These are phyloP conservation scores for Xylaria sp. DNA, from an alignment of 2,329 filamentous ascomycete genomes.

Conservation along the genomic window DNA sequence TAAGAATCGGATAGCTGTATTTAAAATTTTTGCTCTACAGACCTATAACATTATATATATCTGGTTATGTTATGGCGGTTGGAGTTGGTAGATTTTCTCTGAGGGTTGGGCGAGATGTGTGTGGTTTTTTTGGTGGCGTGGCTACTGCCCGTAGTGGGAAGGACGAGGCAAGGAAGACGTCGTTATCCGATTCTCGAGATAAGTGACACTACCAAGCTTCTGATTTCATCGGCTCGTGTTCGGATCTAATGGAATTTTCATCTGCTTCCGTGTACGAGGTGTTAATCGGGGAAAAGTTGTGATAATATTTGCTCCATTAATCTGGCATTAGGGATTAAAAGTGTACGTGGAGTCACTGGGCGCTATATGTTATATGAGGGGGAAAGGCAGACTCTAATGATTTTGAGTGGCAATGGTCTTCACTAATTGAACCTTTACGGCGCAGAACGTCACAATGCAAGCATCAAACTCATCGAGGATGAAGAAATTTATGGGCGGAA, in stretches of 20 bases:
- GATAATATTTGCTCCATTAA: too few relatives aligned
- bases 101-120: too few relatives aligned
- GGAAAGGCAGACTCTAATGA: not conserved
- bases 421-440: not conserved
- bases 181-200: not conserved
- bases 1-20: too few relatives aligned
- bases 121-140: too few relatives aligned
- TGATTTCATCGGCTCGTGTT: not conserved
- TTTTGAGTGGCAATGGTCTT: not conserved
- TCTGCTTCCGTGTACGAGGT: not conserved
- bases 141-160: not conserved
- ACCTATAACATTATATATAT: too few relatives aligned
- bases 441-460: not conserved
- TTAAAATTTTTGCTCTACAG: too few relatives aligned
- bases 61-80: too few relatives aligned
- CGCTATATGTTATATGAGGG: not conserved
- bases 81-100: too few relatives aligned
- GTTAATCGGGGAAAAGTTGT: too few relatives aligned
- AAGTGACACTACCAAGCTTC: not conserved
- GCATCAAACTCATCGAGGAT: not conserved
- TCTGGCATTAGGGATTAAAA: not conserved
- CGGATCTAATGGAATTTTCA: not conserved
- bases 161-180: not conserved
- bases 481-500: constrained; percentile 27
- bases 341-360: too few relatives aligned